These are phyloP conservation scores for Deinandra increscens DNA, from an alignment of 129 eudicot species.

Conservation along the genomic window DNA sequence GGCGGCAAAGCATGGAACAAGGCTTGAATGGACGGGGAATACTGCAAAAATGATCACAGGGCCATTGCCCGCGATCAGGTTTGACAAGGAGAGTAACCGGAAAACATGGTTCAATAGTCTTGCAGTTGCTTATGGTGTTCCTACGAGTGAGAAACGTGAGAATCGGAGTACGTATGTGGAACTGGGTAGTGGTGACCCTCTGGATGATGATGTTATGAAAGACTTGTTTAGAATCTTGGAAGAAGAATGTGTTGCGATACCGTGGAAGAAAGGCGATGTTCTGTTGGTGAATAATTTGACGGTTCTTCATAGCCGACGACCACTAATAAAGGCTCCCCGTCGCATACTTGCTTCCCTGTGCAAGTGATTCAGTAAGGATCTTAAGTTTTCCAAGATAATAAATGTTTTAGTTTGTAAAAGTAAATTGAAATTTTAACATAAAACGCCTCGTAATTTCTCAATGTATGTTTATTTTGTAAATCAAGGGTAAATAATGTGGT, in stretches of 20 bases:
- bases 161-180: slow-evolving; percentile 39
- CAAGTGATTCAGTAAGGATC: slow-evolving; percentile 36
- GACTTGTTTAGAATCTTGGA: slow-evolving; percentile 53
- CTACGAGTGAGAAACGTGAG: slow-evolving; percentile 44
- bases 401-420: neutral
- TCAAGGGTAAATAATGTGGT: no score
- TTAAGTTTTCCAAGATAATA: no score
- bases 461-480: no score
- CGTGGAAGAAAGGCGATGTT: slow-evolving; percentile 85
- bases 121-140: slow-evolving; percentile 57
- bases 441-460: no score
- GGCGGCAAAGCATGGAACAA: slow-evolving; percentile 68
- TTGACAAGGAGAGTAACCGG: slow-evolving; percentile 46
- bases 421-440: neutral
- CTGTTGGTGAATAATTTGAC: slow-evolving; percentile 65
- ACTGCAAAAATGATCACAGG: slow-evolving; percentile 60
- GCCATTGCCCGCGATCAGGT: slow-evolving; percentile 61
- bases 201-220: slow-evolving; percentile 44
- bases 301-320: slow-evolving; percentile 66
- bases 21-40: slow-evolving; percentile 69
- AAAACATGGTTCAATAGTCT: slow-evolving; percentile 82
- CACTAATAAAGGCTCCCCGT: slow-evolving; percentile 65
- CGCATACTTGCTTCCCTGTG: slow-evolving; percentile 77
- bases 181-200: slow-evolving; percentile 61
- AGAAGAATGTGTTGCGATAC: slow-evolving; percentile 66